Conservation (phyloP, 202 grass and related monocot genomes). For the Eragrostis tef region DNA sequence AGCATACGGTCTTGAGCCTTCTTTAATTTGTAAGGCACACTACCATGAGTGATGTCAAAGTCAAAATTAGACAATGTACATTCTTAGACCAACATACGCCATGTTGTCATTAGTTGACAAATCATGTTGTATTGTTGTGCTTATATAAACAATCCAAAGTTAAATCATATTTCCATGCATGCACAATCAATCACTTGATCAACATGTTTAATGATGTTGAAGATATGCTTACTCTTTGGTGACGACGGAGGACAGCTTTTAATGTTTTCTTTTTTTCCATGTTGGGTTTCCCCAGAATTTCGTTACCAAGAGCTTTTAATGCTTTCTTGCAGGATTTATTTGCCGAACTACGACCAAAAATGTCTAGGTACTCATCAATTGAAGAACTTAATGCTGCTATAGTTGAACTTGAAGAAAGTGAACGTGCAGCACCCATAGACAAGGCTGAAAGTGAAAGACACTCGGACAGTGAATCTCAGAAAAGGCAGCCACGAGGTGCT, state of each 20-base stretch:
- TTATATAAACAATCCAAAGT: slow-evolving; percentile 29
- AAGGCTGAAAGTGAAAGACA: slow-evolving; percentile 60
- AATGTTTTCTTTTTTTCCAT: too few species aligned
- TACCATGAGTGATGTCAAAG: background rate
- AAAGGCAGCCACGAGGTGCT: slow-evolving; percentile 48
- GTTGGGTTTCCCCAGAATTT: too few species aligned
- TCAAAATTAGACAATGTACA: background rate
- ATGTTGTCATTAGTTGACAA: slow-evolving; percentile 2
- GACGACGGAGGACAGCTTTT: slow-evolving; percentile 11
- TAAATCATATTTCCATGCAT: background rate
- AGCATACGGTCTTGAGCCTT: background rate
- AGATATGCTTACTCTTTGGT: slow-evolving; percentile 1
- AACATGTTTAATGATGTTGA: slow-evolving; percentile 28
- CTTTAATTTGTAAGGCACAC: background rate
- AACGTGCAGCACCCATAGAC: slow-evolving; percentile 55
- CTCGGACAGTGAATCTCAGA: slow-evolving; percentile 56
- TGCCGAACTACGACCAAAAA: slow-evolving; percentile 76
- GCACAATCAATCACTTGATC: background rate
- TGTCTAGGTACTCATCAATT: slow-evolving; percentile 82
- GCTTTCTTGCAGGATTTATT: slow-evolving; percentile 78
- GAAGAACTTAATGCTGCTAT: slow-evolving; percentile 82
- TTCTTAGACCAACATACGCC: background rate
- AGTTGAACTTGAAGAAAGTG: slow-evolving; percentile 80
- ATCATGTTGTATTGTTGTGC: slow-evolving; percentile 23
- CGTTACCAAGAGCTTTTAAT: background rate